Evolutionary conservation across 371 early-diverging fungal genomes (phyloP).

Genomic region (Mucor velutinosus): DNA sequence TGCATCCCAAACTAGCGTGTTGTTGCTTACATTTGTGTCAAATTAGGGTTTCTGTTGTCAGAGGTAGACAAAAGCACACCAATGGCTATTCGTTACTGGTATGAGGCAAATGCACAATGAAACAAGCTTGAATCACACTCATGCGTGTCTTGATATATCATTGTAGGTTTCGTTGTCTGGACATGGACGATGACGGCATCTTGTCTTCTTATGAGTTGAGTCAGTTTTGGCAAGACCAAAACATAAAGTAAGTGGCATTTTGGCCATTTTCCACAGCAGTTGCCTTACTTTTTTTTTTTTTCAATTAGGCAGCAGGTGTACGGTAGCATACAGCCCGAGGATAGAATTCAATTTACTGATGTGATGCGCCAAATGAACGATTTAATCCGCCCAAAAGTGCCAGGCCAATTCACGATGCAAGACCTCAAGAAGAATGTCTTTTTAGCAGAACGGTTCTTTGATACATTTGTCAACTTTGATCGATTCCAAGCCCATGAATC

Average conservation of each 20-base stretch:
- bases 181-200: constrained; percentile 87
- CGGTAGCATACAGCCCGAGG: constrained; percentile 21
- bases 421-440: constrained; percentile 46
- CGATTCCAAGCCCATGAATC: constrained; percentile 46
- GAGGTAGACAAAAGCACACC: constrained; percentile 83
- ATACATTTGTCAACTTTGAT: constrained; percentile 45
- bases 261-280: too few relatives aligned
- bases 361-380: constrained; percentile 54
- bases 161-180: constrained; percentile 83
- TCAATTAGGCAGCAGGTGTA: constrained; percentile 27
- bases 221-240: constrained; percentile 85
- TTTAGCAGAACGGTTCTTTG: constrained; percentile 50
- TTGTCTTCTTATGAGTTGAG: constrained; percentile 82
- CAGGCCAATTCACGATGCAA: constrained; percentile 36
- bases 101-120: background rate
- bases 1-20: background rate
- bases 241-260: constrained; percentile 30
- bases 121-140: background rate
- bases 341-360: constrained; percentile 40
- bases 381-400: constrained; percentile 37
- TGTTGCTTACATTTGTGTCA: constrained; percentile 1
- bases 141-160: background rate
- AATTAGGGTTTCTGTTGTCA: constrained; percentile 81
- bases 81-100: constrained; percentile 87
- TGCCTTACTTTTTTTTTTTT: background rate